Evolutionary conservation across 2,329 filamentous ascomycete genomes (phyloP), one percentile per base, ranked within the genome.

Genomic region (Penicillium verrucosum): DNA sequence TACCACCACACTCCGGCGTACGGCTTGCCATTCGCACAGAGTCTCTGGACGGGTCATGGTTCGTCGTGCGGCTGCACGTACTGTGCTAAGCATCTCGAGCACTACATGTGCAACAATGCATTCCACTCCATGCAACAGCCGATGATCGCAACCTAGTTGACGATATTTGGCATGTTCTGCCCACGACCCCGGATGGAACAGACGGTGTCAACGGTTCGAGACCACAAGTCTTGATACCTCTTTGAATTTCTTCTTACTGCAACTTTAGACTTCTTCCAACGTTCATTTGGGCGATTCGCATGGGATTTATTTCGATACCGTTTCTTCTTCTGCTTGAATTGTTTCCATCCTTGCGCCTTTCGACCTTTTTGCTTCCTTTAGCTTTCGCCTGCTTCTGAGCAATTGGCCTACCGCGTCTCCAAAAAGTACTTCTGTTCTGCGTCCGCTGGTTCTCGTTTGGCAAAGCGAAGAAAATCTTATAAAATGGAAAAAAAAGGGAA

Each of bases 1-100:
- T 75, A 79, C 56, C 77, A 78, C 54, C 77, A 78, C 58, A 78
- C 75, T 12, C 74, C 78, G n/a, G 75, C 78, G 18, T 81, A 79
- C 59, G 70, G 75, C 42, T 69, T 77, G 56, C 75, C 77, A 25
- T 79, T 79, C 55, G 70, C 71, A n/a, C 73, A 75, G 40, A 78
- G 71, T 59, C 75, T 75, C 18, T 81, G 79, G 79, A 77, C 74
- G 53, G 73, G 74, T 14, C 76, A 79, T 60, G 75, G 75, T 29
- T 73, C 73, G 3, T 77, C 77, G 34, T 83, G 80, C 62, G 71
- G 71, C 44, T 82, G 80, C 62, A 63, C 70, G 49, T 77, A 78
- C 55, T 82, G 80, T 68, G 72, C 74, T 46, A 78, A 80, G 57
- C 75, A 77, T 49, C 74, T 79, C 53, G 80, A 82, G 56, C 74